Evolutionary conservation across 176 grass and related monocot genomes (phyloP).

Genomic region (Rhynchospora pubera): DNA sequence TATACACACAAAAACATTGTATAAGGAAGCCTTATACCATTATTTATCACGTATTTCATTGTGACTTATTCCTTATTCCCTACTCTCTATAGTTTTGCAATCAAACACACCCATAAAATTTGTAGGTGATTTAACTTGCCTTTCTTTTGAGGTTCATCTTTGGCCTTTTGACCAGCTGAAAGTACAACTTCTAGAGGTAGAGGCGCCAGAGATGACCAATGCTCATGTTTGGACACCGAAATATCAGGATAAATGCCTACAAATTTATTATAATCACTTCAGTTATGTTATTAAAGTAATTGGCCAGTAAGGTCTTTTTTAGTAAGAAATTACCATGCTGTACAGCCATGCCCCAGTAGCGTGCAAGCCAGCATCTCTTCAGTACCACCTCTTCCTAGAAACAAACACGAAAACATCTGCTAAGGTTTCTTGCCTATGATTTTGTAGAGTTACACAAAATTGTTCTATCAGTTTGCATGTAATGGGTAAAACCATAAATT

Average conservation of each 20-base stretch:
- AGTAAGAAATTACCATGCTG: constrained; percentile 59
- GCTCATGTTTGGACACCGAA: constrained; percentile 84
- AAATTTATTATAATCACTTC: constrained; percentile 32
- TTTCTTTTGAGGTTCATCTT: constrained; percentile 67
- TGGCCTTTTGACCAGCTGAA: constrained; percentile 95
- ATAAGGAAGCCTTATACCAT: too few relatives aligned
- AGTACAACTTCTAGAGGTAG: constrained; percentile 92
- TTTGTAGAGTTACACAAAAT: not conserved
- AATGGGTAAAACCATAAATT: not conserved
- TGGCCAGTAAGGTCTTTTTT: not conserved
- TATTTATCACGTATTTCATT: too few relatives aligned
- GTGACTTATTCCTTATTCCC: too few relatives aligned
- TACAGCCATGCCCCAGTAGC: constrained; percentile 97
- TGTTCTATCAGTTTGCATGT: not conserved
- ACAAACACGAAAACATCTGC: constrained; percentile 20
- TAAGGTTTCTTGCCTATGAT: not conserved
- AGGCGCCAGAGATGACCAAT: constrained; percentile 98
- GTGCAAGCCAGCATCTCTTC: constrained; percentile 98
- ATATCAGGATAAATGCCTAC: constrained; percentile 92
- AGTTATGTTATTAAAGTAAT: not conserved
- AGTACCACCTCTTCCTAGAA: constrained; percentile 95
- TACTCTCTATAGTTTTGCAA: too few relatives aligned
- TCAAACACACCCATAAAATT: too few relatives aligned
- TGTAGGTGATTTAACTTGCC: constrained; percentile 27
- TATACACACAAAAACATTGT: too few relatives aligned